Percentiles rank a stretch among this genome's conserved stretches.
These are phyloP conservation scores for Durio zibethinus DNA, from an alignment of 345 rosid species.

Conservation along the genomic window DNA sequence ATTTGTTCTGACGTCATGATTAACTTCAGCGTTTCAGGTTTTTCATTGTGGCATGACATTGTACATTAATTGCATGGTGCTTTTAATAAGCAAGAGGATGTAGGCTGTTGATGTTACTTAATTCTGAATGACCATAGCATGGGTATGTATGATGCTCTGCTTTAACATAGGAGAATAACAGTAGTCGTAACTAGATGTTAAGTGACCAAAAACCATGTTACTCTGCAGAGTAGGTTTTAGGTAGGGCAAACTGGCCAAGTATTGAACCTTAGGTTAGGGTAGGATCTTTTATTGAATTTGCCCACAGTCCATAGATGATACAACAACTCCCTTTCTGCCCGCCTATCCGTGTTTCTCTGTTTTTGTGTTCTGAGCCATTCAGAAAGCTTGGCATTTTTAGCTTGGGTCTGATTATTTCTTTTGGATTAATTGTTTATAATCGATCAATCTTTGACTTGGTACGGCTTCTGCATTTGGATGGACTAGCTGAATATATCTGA, in stretches of 20 bases:
- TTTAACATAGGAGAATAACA: neutral
- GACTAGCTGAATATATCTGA: neutral
- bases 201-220: neutral
- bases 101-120: neutral
- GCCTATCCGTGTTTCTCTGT: neutral
- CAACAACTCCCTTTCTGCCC: neutral
- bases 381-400: neutral
- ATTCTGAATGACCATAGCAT: neutral
- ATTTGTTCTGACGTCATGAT: neutral
- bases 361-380: neutral
- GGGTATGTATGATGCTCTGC: neutral
- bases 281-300: neutral
- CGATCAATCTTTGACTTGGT: neutral
- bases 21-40: neutral
- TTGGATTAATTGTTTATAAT: neutral
- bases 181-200: neutral
- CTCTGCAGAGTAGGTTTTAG: neutral
- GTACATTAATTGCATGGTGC: neutral
- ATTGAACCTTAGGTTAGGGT: neutral
- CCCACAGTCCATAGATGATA: too few species aligned
- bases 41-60: neutral
- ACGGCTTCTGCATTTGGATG: neutral
- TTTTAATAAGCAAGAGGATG: neutral
- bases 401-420: neutral
- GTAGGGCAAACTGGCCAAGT: neutral